Evolutionary conservation across 495 filamentous ascomycete species (phyloP), one percentile per base, ranked within the genome.

Genomic region (Lentithecium fluviatile): DNA sequence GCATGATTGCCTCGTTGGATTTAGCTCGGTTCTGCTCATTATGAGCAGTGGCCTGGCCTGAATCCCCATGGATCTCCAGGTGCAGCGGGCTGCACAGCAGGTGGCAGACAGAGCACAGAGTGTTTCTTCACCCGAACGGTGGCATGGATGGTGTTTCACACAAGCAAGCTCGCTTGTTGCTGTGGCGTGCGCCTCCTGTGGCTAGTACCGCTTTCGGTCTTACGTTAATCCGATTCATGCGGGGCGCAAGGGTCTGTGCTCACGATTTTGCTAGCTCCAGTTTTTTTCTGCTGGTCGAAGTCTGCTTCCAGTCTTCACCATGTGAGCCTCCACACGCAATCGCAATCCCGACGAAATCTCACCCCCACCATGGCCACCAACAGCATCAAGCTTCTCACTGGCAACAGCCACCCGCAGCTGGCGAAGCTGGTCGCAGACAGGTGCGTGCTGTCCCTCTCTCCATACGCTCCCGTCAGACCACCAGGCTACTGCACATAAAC

Each of bases 301-400:
- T 11, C 17, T 46, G 51, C 25, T 29, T 45, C 54, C 15, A 24
- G 32, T 49, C 38, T 43, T 60, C 47, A 60, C 10, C 23, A 60
- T 60, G 56, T 45, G 29, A 43, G 40, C 40, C 3, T 3, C 10
- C 29, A 10, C 10, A 32, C 29, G 29, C 29, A 3, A 32, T 3
- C 29, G 4, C 29, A 10, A 32, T 4, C 29, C 29, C 29, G 40
- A 38, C 36, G 7, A 15, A 38, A 46, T 52, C 13, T 20, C n/a
- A 55, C 36, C n/a, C n/a, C 64, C 73, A 77, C 57, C 62, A 89
- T 89, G 86, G 80, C 86, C 63, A 79, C 84, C 52, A 97, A 97
- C 82, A 92, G 91, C 48, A 95, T 97, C 77, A 97, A 97, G 77
- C 77, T 97, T 64, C 82, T 97, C 72, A 94, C 92, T 69, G 93